Evolutionary conservation across 2,329 filamentous ascomycete species (phyloP), one percentile per base, ranked within the genome.

Genomic region (Ophiocordyceps unilateralis): DNA sequence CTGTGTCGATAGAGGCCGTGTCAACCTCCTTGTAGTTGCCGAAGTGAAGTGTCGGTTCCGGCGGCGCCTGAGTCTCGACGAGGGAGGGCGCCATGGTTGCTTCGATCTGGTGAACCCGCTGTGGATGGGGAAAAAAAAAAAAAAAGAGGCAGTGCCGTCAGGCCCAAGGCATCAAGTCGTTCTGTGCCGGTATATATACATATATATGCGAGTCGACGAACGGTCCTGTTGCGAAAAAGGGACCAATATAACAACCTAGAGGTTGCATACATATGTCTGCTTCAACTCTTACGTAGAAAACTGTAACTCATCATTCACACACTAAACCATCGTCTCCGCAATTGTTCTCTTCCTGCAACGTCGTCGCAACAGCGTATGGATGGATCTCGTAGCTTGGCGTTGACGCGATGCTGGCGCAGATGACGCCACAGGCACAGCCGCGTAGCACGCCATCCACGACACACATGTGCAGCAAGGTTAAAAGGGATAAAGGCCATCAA

Each of bases 1-100:
- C 55, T 24, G 40, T 48, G 43, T 59, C 50, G 11, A 59, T 45
- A 12, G 46, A 44, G 5, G 47, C 47, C 12, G 47, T 38, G n/a
- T 56, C 53, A 36, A 57, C 52, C 28, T 57, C 55, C 47, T 58
- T 58, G 50, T 58, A 58, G 36, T 53, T 49, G 28, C 52, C 54
- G 12, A 55, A 45, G 17, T 53, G 46, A 15, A 58, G 43, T 45
- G 50, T 56, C 44, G 52, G 52, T 1, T 46, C 43, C 3, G 44
- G 20, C 2, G n/a, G 26, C 22, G 48, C 39, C 28, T 44, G 44
- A n/a, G 40, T 49, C 26, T 48, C 42, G 24, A 48, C 44, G 22
- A 51, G 43, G n/a, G 52, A 50, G 5, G 50, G 50, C 9, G 52
- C 51, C 52, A 54, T 53, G 39, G 26, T 47, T n/a, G n/a, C n/a